Evolutionary conservation across 495 filamentous ascomycete genomes (phyloP).

Genomic region (Hypoxylon rickii): DNA sequence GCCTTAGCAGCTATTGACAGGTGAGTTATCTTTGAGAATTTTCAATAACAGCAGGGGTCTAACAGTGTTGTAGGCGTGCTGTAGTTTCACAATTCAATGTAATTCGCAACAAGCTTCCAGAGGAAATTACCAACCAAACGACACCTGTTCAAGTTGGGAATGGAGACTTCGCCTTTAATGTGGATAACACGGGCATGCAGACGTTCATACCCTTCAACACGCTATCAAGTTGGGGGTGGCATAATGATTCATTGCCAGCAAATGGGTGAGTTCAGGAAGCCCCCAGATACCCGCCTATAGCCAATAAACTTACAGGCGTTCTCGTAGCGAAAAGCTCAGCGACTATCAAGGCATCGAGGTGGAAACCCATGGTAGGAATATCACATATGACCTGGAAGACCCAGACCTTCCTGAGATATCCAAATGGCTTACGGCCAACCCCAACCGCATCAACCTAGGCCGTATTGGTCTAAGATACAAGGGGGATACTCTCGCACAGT

Average conservation of each 20-base stretch:
- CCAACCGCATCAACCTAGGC: conserved; percentile 51
- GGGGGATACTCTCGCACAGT: conserved; percentile 35
- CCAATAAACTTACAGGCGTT: neutral
- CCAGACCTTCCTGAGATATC: conserved; percentile 42
- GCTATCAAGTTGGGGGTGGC: conserved; percentile 51
- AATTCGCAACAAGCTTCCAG: conserved; percentile 17
- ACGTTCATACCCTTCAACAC: conserved; percentile 58
- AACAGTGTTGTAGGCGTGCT: conserved; percentile 11
- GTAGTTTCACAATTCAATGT: conserved; percentile 26
- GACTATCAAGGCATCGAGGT: conserved; percentile 37
- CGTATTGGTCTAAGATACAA: conserved; percentile 52
- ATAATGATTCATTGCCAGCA: conserved; percentile 47
- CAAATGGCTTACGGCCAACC: conserved; percentile 49
- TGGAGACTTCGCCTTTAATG: conserved; percentile 59
- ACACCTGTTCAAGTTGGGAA: conserved; percentile 59
- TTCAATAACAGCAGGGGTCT: neutral
- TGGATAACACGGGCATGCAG: conserved; percentile 57
- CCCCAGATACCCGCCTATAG: neutral
- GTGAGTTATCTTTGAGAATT: neutral
- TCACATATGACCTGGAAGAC: conserved; percentile 49
- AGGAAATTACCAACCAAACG: conserved; percentile 31
- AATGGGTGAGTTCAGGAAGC: conserved; percentile 12
- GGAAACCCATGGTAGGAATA: conserved; percentile 45
- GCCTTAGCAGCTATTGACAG: conserved; percentile 17
- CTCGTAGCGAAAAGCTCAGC: conserved; percentile 20